Evolutionary conservation across 192 early-diverging fungal genomes (phyloP).

Genomic region (Coemansia sp.): DNA sequence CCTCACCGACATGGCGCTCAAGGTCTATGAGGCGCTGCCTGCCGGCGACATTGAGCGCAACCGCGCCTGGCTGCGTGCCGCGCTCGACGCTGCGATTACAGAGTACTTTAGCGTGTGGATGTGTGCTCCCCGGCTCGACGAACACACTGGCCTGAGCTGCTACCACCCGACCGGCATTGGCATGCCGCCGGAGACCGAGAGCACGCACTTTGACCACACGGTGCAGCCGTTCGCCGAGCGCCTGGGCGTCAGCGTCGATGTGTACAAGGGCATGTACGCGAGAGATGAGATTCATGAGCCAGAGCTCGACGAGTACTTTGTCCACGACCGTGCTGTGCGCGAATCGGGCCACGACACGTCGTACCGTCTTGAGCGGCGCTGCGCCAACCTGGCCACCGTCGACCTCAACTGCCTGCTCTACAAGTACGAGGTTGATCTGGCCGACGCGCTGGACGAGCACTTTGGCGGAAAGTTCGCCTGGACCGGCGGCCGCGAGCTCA

Average conservation of each 20-base stretch:
- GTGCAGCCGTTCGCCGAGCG: conserved; percentile 76
- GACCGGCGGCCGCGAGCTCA: conserved; percentile 49
- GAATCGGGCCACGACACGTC: conserved; percentile 98
- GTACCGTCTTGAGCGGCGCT: conserved; percentile 87
- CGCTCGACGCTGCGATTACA: conserved; percentile 76
- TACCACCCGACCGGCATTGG: conserved; percentile 88
- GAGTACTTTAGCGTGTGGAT: conserved; percentile 96
- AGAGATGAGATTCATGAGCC: conserved; percentile 69
- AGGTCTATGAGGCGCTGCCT: conserved; percentile 68
- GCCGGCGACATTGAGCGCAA: conserved; percentile 48
- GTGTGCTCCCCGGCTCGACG: conserved; percentile 73
- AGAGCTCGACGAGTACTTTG: conserved; percentile 90
- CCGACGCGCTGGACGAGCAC: conserved; percentile 62
- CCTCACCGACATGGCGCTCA: conserved; percentile 91
- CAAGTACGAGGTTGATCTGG: conserved; percentile 95
- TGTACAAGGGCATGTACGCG: conserved; percentile 76
- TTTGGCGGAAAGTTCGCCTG: conserved; percentile 58
- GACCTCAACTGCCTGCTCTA: conserved; percentile 92
- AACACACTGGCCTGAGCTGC: conserved; percentile 71
- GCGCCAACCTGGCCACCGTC: conserved; percentile 88
- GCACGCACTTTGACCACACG: conserved; percentile 84
- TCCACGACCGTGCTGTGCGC: conserved; percentile 95
- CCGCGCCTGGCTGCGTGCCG: conserved; percentile 69
- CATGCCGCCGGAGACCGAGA: conserved; percentile 98
- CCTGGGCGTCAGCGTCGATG: conserved; percentile 63